Evolutionary conservation across 2,329 filamentous ascomycete species (phyloP).

Genomic region (Claviceps sorghi): DNA sequence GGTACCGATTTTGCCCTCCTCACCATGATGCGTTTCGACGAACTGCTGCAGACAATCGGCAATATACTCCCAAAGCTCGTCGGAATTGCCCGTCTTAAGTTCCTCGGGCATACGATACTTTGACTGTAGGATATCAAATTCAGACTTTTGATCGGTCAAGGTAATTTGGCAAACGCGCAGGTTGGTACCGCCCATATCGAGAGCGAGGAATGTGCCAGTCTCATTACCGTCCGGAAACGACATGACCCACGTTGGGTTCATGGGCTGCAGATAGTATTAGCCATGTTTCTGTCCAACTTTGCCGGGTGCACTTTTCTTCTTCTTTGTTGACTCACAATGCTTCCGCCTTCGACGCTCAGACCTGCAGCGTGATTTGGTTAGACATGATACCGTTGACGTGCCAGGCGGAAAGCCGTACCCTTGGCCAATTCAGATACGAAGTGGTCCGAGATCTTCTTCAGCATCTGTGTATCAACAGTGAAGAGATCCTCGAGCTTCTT

Average conservation of each 20-base stretch:
- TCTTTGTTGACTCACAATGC: constrained; percentile 55
- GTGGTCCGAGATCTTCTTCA: constrained; percentile 82
- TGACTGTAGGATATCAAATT: constrained; percentile 89
- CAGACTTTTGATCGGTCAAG: constrained; percentile 71
- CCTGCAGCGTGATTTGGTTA: constrained; percentile 32
- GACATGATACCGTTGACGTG: background rate
- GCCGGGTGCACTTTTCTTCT: too few species aligned
- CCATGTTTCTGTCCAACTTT: background rate
- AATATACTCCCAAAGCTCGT: constrained; percentile 90
- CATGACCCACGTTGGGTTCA: constrained; percentile 98
- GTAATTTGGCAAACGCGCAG: constrained; percentile 88
- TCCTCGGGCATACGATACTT: constrained; percentile 93
- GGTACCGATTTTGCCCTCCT: constrained; percentile 44
- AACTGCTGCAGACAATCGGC: constrained; percentile 87
- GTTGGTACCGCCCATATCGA: constrained; percentile 96
- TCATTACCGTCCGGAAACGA: constrained; percentile 75
- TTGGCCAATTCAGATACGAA: constrained; percentile 81
- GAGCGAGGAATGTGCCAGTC: constrained; percentile 71
- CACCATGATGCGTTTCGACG: constrained; percentile 68
- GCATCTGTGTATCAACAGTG: constrained; percentile 59
- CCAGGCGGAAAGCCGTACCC: constrained; percentile 34
- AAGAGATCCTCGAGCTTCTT: constrained; percentile 73
- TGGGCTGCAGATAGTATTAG: constrained; percentile 47
- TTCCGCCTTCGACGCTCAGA: constrained; percentile 73
- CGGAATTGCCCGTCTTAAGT: constrained; percentile 68